phyloP scores from a whole-genome alignment of 257 asterid species.

The Solanum lycopersicoides region DNA sequence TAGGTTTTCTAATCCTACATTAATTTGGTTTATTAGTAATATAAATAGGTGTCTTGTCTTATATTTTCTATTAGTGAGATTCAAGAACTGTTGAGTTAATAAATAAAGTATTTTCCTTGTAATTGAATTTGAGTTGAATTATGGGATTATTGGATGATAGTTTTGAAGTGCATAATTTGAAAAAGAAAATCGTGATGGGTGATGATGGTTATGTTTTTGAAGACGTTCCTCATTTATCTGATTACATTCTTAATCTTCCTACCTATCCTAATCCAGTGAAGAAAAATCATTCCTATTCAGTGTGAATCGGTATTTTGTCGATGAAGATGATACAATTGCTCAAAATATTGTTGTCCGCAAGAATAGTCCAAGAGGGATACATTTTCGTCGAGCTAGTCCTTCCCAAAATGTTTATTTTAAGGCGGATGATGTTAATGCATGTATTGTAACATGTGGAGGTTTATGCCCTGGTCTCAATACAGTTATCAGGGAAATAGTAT shows the following conservation, averaged over 20 bases:
- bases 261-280: background rate
- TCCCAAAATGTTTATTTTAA: constrained; percentile 69
- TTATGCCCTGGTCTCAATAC: constrained; percentile 51
- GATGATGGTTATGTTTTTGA: constrained; percentile 46
- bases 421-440: constrained; percentile 72
- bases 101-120: too few relatives aligned
- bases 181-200: background rate
- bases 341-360: constrained; percentile 71
- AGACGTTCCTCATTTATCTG: constrained; percentile 61
- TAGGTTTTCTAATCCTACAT: background rate
- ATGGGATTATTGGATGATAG: background rate
- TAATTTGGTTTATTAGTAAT: background rate
- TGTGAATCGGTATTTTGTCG: constrained; percentile 80
- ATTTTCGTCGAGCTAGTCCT: constrained; percentile 96
- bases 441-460: constrained; percentile 93
- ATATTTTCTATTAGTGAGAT: background rate
- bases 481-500: constrained; percentile 53
- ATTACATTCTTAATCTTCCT: constrained; percentile 21
- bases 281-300: constrained; percentile 52
- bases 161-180: background rate
- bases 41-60: background rate
- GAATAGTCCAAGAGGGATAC: constrained; percentile 62
- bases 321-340: constrained; percentile 70
- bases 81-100: background rate
- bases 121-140: too few relatives aligned